Percentiles rank a stretch among this genome's conserved stretches.
These are phyloP conservation scores for Colletotrichum sublineola DNA, from an alignment of 2,329 filamentous ascomycete genomes.

Conservation along the genomic window DNA sequence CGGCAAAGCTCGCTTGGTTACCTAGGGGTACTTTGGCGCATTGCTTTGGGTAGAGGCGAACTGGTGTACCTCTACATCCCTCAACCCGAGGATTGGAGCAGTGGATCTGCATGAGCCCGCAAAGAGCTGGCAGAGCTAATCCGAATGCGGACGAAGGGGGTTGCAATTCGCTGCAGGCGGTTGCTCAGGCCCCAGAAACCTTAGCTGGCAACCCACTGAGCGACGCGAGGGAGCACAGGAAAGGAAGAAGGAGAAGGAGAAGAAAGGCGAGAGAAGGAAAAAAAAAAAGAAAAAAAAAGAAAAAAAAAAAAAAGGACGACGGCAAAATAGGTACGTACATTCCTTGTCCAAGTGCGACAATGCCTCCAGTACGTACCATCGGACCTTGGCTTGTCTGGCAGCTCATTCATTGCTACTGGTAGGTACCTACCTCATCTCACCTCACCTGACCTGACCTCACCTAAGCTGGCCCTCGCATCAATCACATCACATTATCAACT, in stretches of 20 bases:
- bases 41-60: neutral
- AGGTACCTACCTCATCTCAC: neutral
- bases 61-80: slow-evolving; percentile 9
- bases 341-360: too few relatives aligned
- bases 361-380: neutral
- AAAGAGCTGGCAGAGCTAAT: slow-evolving; percentile 19
- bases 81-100: slow-evolving; percentile 32
- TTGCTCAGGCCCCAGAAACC: slow-evolving; percentile 35
- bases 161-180: slow-evolving; percentile 42
- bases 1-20: slow-evolving; percentile 5
- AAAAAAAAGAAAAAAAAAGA: neutral
- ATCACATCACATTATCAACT: neutral
- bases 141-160: slow-evolving; percentile 9
- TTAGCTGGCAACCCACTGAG: neutral
- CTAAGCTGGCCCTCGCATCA: neutral
- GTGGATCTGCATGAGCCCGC: slow-evolving; percentile 38
- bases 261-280: too few relatives aligned
- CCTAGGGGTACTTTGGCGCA: slow-evolving; percentile 6
- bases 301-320: neutral
- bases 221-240: neutral
- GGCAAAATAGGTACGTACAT: neutral
- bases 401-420: neutral
- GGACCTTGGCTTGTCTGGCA: neutral
- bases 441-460: neutral
- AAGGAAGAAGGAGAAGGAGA: neutral